These are phyloP conservation scores for Apiotrichum domesticum DNA, from an alignment of 1,284 basidiomycete genomes.

Conservation along the genomic window DNA sequence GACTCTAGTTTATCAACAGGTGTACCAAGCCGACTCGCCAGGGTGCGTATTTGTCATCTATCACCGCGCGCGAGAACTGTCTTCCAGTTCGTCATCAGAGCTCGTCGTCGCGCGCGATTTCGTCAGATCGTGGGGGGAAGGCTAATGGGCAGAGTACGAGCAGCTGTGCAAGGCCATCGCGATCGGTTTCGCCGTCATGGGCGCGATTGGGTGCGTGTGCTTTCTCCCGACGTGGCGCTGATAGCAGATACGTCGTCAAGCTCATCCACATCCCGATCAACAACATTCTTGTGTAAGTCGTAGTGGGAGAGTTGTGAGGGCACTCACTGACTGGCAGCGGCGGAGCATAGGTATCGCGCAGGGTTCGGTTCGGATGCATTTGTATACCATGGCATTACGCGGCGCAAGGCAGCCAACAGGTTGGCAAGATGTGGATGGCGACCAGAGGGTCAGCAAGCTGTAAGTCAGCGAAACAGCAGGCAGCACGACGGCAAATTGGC, in stretches of 20 bases:
- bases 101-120: too few relatives aligned
- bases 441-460: neutral
- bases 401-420: neutral
- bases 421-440: neutral
- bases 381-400: conserved; percentile 7
- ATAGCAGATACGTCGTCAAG: conserved; percentile 80
- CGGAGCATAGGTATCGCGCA: conserved; percentile 12
- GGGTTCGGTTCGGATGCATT: conserved; percentile 14
- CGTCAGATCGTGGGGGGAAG: too few relatives aligned
- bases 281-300: conserved; percentile 85
- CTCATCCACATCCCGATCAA: conserved; percentile 95
- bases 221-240: neutral
- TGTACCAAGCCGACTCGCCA: conserved; percentile 97
- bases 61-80: too few relatives aligned
- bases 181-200: conserved; percentile 93
- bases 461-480: neutral
- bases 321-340: conserved; percentile 12
- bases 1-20: conserved; percentile 76
- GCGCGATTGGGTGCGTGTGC: conserved; percentile 48
- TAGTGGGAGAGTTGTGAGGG: neutral
- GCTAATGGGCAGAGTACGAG: conserved; percentile 63
- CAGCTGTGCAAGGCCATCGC: conserved; percentile 91
- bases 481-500: too few relatives aligned
- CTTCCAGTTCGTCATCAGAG: too few relatives aligned
- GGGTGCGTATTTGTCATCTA: conserved; percentile 53